These are phyloP conservation scores for Blepharisma japonicum DNA, from an alignment of 73 alveolate species.

Conservation along the genomic window DNA sequence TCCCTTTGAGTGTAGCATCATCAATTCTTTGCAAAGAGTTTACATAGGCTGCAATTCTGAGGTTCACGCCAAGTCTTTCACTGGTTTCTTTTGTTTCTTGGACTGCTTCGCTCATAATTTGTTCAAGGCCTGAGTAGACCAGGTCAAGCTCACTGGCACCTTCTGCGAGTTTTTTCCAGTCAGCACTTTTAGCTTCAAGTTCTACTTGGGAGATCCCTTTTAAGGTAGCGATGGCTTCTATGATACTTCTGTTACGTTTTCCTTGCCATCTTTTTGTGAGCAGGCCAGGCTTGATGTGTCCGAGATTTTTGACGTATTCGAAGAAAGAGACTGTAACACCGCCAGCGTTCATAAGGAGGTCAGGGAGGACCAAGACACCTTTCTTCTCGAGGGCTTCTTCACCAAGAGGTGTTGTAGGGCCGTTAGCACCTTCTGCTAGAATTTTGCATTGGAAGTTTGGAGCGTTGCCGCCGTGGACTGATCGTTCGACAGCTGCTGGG, in stretches of 20 bases:
- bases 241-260: constrained; percentile 49
- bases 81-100: constrained; percentile 50
- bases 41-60: constrained; percentile 76
- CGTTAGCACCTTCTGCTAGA: constrained; percentile 86
- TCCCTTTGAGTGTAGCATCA: neutral
- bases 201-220: constrained; percentile 36
- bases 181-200: constrained; percentile 47
- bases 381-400: constrained; percentile 56
- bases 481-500: constrained; percentile 87
- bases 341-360: constrained; percentile 77
- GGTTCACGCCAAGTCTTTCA: constrained; percentile 36
- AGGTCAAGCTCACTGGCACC: constrained; percentile 58
- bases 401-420: constrained; percentile 74
- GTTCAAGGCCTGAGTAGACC: constrained; percentile 84
- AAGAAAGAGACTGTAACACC: constrained; percentile 89
- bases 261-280: constrained; percentile 79
- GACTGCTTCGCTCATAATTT: constrained; percentile 73
- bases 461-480: constrained; percentile 75
- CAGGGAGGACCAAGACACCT: constrained; percentile 80
- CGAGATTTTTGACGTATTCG: constrained; percentile 85
- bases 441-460: constrained; percentile 69
- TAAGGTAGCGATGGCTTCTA: constrained; percentile 37
- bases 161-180: constrained; percentile 18
- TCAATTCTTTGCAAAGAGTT: neutral
- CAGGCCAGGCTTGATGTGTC: constrained; percentile 75